Conservation (phyloP, 139 green algal species). For the Chlorella vulgaris region DNA sequence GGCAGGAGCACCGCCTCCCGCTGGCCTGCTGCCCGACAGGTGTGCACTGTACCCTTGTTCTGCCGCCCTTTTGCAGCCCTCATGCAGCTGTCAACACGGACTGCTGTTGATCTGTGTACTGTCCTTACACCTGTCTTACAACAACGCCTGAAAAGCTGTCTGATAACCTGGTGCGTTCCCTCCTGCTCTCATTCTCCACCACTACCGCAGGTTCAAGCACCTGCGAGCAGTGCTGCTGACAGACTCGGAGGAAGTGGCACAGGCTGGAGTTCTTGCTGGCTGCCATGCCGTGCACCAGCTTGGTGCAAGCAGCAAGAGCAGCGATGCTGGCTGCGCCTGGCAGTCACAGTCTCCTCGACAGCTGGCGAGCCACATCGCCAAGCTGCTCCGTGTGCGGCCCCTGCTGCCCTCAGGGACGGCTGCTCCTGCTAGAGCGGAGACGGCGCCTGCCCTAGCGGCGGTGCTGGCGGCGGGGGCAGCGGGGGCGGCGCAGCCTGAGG, state of each 20-base stretch:
- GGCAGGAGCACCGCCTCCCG: not conserved
- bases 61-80: not conserved
- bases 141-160: too few species aligned
- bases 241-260: not conserved
- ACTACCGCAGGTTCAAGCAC: constrained; percentile 33
- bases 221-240: constrained; percentile 20
- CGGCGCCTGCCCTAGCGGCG: not conserved
- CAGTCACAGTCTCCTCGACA: too few species aligned
- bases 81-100: too few species aligned
- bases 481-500: too few species aligned
- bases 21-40: constrained; percentile 10
- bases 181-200: too few species aligned
- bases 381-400: constrained; percentile 1
- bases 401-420: not conserved
- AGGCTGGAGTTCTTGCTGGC: not conserved
- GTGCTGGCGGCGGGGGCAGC: too few species aligned
- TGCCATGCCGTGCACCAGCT: constrained; percentile 20
- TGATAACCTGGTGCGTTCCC: too few species aligned
- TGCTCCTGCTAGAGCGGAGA: not conserved
- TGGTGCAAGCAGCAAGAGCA: not conserved
- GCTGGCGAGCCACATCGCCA: not conserved
- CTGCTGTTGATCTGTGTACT: too few species aligned
- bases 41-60: not conserved
- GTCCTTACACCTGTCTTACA: too few species aligned
- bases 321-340: too few species aligned